These are phyloP conservation scores for Xylaria sp. DNA, from an alignment of 2,329 filamentous ascomycete genomes.

Conservation along the genomic window DNA sequence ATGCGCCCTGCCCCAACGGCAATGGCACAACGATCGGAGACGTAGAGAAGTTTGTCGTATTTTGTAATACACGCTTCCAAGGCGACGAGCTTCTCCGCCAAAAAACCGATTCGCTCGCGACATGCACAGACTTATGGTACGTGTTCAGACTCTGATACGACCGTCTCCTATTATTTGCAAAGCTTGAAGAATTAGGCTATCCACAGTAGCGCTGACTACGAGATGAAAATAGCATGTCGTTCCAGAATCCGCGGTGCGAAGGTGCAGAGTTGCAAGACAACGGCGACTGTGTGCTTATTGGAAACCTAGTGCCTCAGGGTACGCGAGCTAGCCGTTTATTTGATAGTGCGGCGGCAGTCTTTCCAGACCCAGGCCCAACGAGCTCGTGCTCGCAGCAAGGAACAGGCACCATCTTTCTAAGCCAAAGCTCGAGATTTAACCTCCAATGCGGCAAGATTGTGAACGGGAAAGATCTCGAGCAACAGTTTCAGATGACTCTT, in stretches of 20 bases:
- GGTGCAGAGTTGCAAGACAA: conserved; percentile 34
- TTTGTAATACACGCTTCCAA: conserved; percentile 33
- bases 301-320: conserved; percentile 22
- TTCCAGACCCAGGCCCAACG: conserved; percentile 31
- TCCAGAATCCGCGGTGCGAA: conserved; percentile 39
- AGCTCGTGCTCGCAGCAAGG: conserved; percentile 35
- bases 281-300: conserved; percentile 33
- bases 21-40: conserved; percentile 40
- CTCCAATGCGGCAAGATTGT: conserved; percentile 33
- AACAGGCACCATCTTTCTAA: conserved; percentile 27
- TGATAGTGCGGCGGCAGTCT: conserved; percentile 34
- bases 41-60: conserved; percentile 37
- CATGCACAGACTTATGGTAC: conserved; percentile 36
- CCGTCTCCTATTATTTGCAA: neutral
- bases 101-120: conserved; percentile 34
- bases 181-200: neutral
- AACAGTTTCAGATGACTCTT: conserved; percentile 38
- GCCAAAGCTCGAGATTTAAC: conserved; percentile 25
- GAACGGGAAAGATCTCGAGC: conserved; percentile 36
- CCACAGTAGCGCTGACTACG: conserved; percentile 4
- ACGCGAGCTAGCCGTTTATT: conserved; percentile 29
- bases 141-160: neutral
- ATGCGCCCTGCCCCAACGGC: conserved; percentile 37
- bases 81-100: conserved; percentile 36
- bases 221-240: conserved; percentile 23